These are phyloP conservation scores for Stellera chamaejasme DNA, from an alignment of 345 rosid genomes.

Conservation along the genomic window DNA sequence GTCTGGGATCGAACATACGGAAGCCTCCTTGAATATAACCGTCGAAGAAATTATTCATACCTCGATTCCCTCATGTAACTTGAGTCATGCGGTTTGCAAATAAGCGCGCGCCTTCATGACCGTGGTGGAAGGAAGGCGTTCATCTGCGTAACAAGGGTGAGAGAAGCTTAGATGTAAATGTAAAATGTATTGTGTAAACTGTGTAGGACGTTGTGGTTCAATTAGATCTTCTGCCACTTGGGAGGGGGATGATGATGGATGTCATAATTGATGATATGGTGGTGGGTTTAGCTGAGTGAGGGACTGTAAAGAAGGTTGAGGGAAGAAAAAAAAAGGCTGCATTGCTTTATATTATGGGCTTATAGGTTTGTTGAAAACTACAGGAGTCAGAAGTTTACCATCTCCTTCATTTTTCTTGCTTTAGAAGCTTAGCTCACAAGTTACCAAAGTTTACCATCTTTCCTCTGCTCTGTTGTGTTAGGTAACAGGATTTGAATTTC, in stretches of 20 bases:
- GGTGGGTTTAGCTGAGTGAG: neutral
- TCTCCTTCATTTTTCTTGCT: too few species aligned
- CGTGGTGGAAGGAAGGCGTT: constrained; percentile 3
- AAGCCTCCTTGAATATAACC: constrained; percentile 71
- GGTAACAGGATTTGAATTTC: too few species aligned
- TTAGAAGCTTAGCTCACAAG: too few species aligned
- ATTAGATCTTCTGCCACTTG: constrained; percentile 3
- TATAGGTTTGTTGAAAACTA: neutral
- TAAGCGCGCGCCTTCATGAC: neutral
- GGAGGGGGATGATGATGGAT: constrained; percentile 5
- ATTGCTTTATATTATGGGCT: too few species aligned
- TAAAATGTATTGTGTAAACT: constrained; percentile 10
- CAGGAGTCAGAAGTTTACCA: too few species aligned
- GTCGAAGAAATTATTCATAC: constrained; percentile 56
- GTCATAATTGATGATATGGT: neutral
- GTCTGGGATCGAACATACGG: constrained; percentile 87
- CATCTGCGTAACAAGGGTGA: neutral
- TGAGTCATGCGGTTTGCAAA: constrained; percentile 10
- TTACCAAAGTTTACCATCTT: too few species aligned
- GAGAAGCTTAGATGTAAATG: constrained; percentile 17
- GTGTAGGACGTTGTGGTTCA: constrained; percentile 17
- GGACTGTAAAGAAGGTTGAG: constrained; percentile 22
- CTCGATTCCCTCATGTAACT: constrained; percentile 50
- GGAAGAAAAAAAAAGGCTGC: neutral
- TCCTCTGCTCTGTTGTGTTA: too few species aligned